These are phyloP conservation scores for Solioccasus polychromus DNA, from an alignment of 768 basidiomycete species.

Conservation along the genomic window DNA sequence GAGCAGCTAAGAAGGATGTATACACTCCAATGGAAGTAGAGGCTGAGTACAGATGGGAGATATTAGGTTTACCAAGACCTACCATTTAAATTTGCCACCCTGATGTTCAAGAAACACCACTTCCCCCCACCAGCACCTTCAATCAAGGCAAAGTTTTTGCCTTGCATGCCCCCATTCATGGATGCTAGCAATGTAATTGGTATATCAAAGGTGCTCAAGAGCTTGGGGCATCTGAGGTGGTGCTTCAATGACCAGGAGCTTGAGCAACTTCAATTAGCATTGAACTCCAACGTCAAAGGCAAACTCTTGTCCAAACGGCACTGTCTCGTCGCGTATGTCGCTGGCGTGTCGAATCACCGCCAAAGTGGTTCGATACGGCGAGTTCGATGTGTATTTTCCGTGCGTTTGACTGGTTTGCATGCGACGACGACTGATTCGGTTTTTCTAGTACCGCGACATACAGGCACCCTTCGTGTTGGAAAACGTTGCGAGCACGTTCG, in stretches of 20 bases:
- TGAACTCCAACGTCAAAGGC: neutral
- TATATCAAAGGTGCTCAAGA: neutral
- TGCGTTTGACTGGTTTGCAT: no score
- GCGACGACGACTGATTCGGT: no score
- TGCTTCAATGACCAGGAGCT: slow-evolving; percentile 5
- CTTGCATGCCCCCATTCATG: slow-evolving; percentile 20
- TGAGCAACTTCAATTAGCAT: slow-evolving; percentile 4
- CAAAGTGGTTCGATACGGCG: slow-evolving; percentile 4
- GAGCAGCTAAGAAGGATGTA: no score
- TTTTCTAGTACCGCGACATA: no score
- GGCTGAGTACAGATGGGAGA: no score
- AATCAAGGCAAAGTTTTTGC: slow-evolving; percentile 10
- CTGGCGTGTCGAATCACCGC: slow-evolving; percentile 17
- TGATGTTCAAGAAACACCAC: slow-evolving; percentile 19
- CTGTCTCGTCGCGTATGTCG: slow-evolving; percentile 29
- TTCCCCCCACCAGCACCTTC: slow-evolving; percentile 10
- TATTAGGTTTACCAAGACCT: slow-evolving; percentile 25
- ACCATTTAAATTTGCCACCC: neutral
- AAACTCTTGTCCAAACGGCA: slow-evolving; percentile 21
- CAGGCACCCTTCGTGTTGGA: no score
- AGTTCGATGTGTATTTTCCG: slow-evolving; percentile 25
- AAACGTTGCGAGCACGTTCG: no score
- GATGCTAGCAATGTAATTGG: slow-evolving; percentile 7
- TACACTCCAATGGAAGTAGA: no score
- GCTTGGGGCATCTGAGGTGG: slow-evolving; percentile 7